Conservation (phyloP, 768 basidiomycete species). For the Podaxis sp. region DNA sequence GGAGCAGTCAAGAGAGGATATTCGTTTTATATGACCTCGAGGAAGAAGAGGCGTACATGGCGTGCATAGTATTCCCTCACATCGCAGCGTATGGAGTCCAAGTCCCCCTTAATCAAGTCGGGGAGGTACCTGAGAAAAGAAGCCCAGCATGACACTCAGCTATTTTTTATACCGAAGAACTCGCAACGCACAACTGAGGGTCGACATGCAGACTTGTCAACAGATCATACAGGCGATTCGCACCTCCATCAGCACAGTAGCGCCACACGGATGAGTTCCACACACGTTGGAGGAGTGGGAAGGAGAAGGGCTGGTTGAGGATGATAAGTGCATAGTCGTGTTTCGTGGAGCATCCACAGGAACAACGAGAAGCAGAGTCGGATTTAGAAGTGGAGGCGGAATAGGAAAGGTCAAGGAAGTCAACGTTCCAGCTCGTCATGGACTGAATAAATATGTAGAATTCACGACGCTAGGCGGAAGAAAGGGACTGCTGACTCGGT, state of each 20-base stretch:
- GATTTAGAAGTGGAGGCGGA: neutral
- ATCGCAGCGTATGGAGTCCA: slow-evolving; percentile 83
- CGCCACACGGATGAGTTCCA: slow-evolving; percentile 55
- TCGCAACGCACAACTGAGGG: slow-evolving; percentile 19
- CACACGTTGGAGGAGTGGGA: slow-evolving; percentile 56
- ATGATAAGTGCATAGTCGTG: slow-evolving; percentile 67
- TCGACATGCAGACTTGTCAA: slow-evolving; percentile 23
- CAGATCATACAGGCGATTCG: slow-evolving; percentile 76
- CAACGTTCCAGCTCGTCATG: slow-evolving; percentile 40
- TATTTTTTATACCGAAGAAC: neutral
- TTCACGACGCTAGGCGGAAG: neutral
- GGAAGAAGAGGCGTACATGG: slow-evolving; percentile 41
- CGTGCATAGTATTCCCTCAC: slow-evolving; percentile 68
- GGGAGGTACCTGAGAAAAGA: slow-evolving; percentile 63
- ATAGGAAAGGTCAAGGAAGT: slow-evolving; percentile 33
- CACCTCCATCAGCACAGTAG: slow-evolving; percentile 86
- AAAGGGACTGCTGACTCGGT: neutral
- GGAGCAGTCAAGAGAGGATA: neutral
- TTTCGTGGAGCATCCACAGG: slow-evolving; percentile 12
- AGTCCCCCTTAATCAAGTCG: slow-evolving; percentile 88
- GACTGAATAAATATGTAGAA: neutral
- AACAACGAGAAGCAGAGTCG: neutral
- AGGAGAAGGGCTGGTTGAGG: slow-evolving; percentile 85
- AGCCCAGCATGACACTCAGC: neutral
- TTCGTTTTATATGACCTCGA: neutral